Base-by-base conservation (phyloP, 1,139 yeast species). In the Zygosaccharomyces sapae region DNA sequence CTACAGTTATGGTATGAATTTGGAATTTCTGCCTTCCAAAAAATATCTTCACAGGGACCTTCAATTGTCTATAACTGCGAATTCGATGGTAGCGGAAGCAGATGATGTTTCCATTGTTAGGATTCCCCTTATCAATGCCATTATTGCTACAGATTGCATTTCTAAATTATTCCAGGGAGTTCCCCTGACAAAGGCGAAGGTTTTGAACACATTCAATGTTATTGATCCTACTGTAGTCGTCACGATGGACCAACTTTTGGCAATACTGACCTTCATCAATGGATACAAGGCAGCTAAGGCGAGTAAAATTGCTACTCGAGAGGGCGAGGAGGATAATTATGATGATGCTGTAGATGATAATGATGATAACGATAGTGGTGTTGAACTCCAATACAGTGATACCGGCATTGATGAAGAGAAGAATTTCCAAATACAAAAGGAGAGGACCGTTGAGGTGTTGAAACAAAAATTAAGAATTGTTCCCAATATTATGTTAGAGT, bases 201-300 rank as follows among this genome's bases (percentile, higher is more conserved):
- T 59, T 16, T 47, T 56, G 4, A 49, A 54, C 33, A 58, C 59
- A n/a, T 41, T 58, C 9, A 62, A 56, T 43, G 49, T 64, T 9
- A 57, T 63, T 4, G 62, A 64, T 43, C 66, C 68, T 8, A 52
- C 62, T 1, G 41, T 63, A 4, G 56, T 55, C 19, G 48, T 61
- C 2, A 55, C 61, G 1, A 46, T 61, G 6, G 50, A 52, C 1
- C 61, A 58, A 43, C 38, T 62, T 8, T 41, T 53, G 13, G 45
- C 47, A 35, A 33, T 49, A 5, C 16, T 53, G 2, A 44, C 44
- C 12, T 42, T 47, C 7, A 16, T 50, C 9, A 45, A 44, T 20
- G 31, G 38, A 13, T 49, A 43, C 33, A 45, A 43, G 19, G 31
- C 20, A 5, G 8, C 16, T 27, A 34, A 16, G 8, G 25, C 25